A percentile compares a stretch with the other conserved stretches of the same genome.
phyloP scores from a whole-genome alignment of 192 early-diverging fungal genomes.

The Gorgonomyces haynaldii region DNA sequence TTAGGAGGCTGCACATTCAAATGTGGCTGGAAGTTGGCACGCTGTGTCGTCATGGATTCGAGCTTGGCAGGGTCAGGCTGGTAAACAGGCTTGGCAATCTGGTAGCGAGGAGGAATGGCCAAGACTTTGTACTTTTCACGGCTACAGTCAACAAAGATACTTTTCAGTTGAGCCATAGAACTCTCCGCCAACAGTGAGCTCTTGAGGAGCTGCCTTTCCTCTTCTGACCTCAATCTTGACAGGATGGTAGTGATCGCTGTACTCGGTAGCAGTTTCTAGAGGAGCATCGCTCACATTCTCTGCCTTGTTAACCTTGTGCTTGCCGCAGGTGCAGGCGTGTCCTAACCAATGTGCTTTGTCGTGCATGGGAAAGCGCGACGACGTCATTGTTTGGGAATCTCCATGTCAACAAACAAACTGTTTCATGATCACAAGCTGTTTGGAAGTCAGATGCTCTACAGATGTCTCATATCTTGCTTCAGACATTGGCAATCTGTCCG shows the following conservation, averaged over 20 bases:
- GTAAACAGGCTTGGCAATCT: slow-evolving; percentile 12
- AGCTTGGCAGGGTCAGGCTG: slow-evolving; percentile 18
- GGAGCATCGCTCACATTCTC: slow-evolving; percentile 11
- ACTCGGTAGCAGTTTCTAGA: slow-evolving; percentile 29
- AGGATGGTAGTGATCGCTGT: slow-evolving; percentile 30
- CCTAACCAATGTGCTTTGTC: slow-evolving; percentile 16
- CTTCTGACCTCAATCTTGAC: slow-evolving; percentile 8
- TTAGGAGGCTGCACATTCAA: slow-evolving; percentile 10
- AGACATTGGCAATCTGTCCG: too few relatives aligned
- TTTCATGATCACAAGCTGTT: too few relatives aligned
- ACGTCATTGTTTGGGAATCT: too few relatives aligned
- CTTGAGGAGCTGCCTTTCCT: slow-evolving; percentile 27
- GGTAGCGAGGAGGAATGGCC: slow-evolving; percentile 17
- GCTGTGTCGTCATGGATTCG: slow-evolving; percentile 27
- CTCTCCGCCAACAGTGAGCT: slow-evolving; percentile 31
- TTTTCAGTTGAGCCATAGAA: slow-evolving; percentile 32
- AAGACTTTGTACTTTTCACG: slow-evolving; percentile 29
- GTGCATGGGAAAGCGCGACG: too few relatives aligned
- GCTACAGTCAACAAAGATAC: slow-evolving; percentile 14
- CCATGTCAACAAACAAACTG: too few relatives aligned
- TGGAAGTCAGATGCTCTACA: too few relatives aligned
- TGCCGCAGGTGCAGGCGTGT: slow-evolving; percentile 24
- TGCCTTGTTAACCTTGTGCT: slow-evolving; percentile 24
- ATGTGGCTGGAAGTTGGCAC: slow-evolving; percentile 30
- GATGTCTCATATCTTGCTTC: too few relatives aligned